These are phyloP conservation scores for Spinacia oleracea DNA, from an alignment of 179 eudicot species.

Conservation along the genomic window DNA sequence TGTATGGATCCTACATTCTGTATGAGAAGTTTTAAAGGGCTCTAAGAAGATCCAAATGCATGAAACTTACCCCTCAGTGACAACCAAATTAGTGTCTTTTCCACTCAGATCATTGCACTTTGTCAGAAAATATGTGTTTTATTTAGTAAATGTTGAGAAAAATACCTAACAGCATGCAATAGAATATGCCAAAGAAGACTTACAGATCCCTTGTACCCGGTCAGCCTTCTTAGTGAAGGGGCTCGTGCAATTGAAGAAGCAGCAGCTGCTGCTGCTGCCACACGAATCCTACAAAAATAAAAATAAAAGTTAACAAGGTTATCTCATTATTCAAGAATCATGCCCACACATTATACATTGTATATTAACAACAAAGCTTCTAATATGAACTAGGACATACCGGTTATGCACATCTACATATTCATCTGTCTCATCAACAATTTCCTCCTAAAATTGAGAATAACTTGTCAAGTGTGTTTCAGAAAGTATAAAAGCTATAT, in stretches of 20 bases:
- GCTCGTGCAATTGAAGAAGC: conserved; percentile 69
- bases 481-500: neutral
- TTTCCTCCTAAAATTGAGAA: conserved; percentile 58
- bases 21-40: too few species aligned
- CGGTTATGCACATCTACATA: conserved; percentile 74
- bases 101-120: neutral
- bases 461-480: neutral
- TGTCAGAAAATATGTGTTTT: neutral
- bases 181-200: conserved; percentile 21
- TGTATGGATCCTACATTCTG: neutral
- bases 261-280: conserved; percentile 64
- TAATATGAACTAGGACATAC: conserved; percentile 30
- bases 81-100: neutral
- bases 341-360: neutral
- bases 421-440: conserved; percentile 78
- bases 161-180: neutral
- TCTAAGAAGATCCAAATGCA: neutral
- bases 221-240: conserved; percentile 56
- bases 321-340: conserved; percentile 1
- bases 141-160: neutral
- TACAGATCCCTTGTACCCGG: conserved; percentile 45
- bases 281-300: conserved; percentile 53
- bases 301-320: neutral
- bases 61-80: neutral
- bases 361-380: neutral